Evolutionary conservation across 202 grass and related monocot species (phyloP).

Genomic region (Musa balbisiana): DNA sequence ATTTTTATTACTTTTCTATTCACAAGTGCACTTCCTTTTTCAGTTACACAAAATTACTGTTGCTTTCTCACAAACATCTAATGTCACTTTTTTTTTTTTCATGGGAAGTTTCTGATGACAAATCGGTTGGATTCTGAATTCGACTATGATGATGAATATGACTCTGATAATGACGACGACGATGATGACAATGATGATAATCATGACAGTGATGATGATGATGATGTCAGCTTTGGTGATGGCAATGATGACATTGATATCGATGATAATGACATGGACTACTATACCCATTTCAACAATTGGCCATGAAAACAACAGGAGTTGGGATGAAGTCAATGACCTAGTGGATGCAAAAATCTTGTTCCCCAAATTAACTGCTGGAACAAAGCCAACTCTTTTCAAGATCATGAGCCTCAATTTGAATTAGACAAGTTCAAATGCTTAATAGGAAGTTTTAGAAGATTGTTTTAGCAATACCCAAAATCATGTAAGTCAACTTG

Average conservation of each 20-base stretch:
- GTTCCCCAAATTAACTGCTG: no score
- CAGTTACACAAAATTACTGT: not conserved
- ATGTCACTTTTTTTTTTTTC: not conserved
- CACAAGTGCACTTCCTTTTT: not conserved
- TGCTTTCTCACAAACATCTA: not conserved
- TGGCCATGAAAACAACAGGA: not conserved
- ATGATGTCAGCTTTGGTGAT: not conserved
- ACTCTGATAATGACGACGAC: not conserved
- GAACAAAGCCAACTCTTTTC: no score
- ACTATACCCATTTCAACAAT: conserved; percentile 1
- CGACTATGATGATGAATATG: not conserved
- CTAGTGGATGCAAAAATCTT: not conserved
- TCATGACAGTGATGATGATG: not conserved
- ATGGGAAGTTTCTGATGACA: not conserved
- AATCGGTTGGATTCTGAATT: not conserved
- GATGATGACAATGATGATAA: not conserved
- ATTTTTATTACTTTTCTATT: not conserved
- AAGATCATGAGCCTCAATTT: no score
- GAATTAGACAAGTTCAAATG: no score
- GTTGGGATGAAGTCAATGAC: not conserved
- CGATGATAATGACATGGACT: not conserved
- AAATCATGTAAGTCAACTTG: no score
- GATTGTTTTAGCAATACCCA: no score
- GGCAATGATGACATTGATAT: not conserved
- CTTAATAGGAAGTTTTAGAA: no score